Evolutionary conservation across 805 yeast genomes (phyloP), one percentile per base, ranked within the genome.

Genomic region (Cyberlindnera amylophila): DNA sequence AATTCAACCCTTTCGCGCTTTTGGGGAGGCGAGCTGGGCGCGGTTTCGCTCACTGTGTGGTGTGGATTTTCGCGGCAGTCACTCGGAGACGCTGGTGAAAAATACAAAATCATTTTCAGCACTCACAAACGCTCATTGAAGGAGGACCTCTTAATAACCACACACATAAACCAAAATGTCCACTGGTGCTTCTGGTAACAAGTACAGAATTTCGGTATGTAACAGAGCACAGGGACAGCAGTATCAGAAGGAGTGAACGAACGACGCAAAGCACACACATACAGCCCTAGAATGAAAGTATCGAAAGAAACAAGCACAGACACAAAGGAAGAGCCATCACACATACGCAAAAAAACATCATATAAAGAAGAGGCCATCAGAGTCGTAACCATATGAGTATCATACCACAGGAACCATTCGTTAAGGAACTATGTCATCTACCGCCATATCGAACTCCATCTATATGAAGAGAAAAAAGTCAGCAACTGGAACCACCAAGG

Each of bases 181-280:
- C 69, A 80, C 86, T 72, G 95, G 95, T 81, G 93, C 96, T 79
- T 87, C 95, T 74, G 97, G 99, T 82, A 93, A 89, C 85, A 91
- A 91, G 82, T 93, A 85, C 88, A 89, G 97, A 79, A 88, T 91
- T 86, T 89, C 99, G 74, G 95, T 86, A 86, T 74, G 96, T 86
- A 29, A 35, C 14, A 27, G 34, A 26, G 23, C 27, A 44, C 29
- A 23, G 53, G 17, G 15, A 26, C n/a, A 16, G 27, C 19, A 34
- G 21, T 27, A 21, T 21, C 24, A 18, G 11, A 21, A 32, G 13
- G 34, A 30, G n/a, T 4, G 29, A 36, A 33, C 29, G 37, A 19
- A 4, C 13, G 16, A 18, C 6, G 16, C 8, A 15, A 21, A 35
- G 34, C 17, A 32, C 34, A 15, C 34, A 32, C 32, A 19, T 4